These are phyloP conservation scores for Aschersonia sp. DNA, from an alignment of 2,329 filamentous ascomycete species.

Conservation along the genomic window DNA sequence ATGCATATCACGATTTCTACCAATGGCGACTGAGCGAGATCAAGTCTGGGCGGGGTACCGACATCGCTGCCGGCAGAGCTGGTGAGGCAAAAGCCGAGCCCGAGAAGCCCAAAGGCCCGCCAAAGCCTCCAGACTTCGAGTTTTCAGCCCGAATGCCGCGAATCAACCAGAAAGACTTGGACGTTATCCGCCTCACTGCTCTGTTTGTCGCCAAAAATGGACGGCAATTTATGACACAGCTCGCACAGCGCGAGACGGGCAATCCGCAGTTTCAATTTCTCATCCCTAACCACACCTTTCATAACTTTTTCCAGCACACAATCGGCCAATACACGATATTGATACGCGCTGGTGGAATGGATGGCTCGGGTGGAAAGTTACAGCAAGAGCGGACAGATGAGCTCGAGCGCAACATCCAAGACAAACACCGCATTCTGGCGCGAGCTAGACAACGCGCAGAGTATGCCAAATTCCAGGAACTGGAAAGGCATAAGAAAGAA, in stretches of 20 bases:
- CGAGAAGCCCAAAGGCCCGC: conserved; percentile 64
- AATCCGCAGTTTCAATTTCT: conserved; percentile 97
- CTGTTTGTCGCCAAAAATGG: conserved; percentile 89
- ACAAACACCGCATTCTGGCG: conserved; percentile 68
- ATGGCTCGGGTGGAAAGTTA: conserved; percentile 51
- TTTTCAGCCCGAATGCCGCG: conserved; percentile 96
- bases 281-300: conserved; percentile 84
- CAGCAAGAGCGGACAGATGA: conserved; percentile 60
- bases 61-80: conserved; percentile 59
- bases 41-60: conserved; percentile 66
- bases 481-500: conserved; percentile 78
- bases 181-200: conserved; percentile 62
- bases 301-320: conserved; percentile 86
- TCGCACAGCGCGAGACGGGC: conserved; percentile 75
- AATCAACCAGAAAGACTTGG: conserved; percentile 86
- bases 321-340: conserved; percentile 88
- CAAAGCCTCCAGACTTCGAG: conserved; percentile 72
- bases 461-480: conserved; percentile 71
- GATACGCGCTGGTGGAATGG: conserved; percentile 50
- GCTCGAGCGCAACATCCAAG: conserved; percentile 57
- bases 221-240: conserved; percentile 74
- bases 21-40: conserved; percentile 82
- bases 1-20: conserved; percentile 82
- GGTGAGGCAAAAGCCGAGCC: conserved; percentile 42
- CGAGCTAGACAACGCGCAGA: conserved; percentile 76